Conservation (phyloP, 2,329 filamentous ascomycete species). For the Anisogramma anomala region DNA sequence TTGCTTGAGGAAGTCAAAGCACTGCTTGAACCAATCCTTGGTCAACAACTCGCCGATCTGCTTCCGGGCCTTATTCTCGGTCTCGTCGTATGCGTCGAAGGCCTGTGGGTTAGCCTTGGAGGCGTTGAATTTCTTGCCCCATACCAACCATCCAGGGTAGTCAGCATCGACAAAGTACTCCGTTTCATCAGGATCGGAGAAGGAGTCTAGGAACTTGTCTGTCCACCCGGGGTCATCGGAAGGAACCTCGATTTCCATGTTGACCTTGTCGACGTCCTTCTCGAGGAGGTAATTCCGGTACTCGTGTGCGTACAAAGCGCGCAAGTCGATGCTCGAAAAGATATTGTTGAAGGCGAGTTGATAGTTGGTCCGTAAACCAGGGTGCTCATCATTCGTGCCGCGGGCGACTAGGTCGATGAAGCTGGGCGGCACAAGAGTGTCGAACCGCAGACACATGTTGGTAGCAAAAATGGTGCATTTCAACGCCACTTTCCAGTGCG, state of each 20-base stretch:
- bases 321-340: slow-evolving; percentile 78
- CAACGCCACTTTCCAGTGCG: slow-evolving; percentile 94
- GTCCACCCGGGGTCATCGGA: slow-evolving; percentile 73
- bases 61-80: slow-evolving; percentile 60
- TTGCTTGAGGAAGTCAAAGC: slow-evolving; percentile 91
- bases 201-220: slow-evolving; percentile 61
- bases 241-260: slow-evolving; percentile 60
- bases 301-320: slow-evolving; percentile 73
- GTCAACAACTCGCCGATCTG: slow-evolving; percentile 74
- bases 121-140: slow-evolving; percentile 77
- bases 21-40: slow-evolving; percentile 73
- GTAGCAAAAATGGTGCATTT: slow-evolving; percentile 83
- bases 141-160: slow-evolving; percentile 91
- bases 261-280: slow-evolving; percentile 66
- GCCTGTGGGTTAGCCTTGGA: slow-evolving; percentile 59
- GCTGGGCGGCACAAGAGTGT: slow-evolving; percentile 67
- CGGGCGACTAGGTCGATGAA: slow-evolving; percentile 73
- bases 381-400: slow-evolving; percentile 83
- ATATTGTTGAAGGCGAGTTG: slow-evolving; percentile 63
- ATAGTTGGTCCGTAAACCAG: slow-evolving; percentile 71
- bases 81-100: slow-evolving; percentile 64
- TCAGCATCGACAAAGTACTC: slow-evolving; percentile 88
- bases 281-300: slow-evolving; percentile 80
- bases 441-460: slow-evolving; percentile 84
- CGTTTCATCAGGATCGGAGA: slow-evolving; percentile 56